Evolutionary conservation across 164 flowering plant species (phyloP), one percentile per base, ranked within the genome.

Genomic region (Dillenia suffruticosa): DNA sequence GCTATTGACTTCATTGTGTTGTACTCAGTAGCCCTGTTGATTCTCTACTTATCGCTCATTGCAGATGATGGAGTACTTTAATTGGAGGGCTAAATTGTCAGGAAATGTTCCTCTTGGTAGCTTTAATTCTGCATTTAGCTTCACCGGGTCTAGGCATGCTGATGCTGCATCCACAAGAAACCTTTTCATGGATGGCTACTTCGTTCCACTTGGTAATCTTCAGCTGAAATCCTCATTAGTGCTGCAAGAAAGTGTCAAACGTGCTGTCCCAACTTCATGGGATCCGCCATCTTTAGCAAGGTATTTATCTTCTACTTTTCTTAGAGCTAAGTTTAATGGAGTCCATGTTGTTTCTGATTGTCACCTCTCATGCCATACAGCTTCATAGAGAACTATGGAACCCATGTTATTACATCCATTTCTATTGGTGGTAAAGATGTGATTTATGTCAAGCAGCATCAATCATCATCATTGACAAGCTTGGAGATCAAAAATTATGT

Each of bases 381-480:
- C 68, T 90, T 90, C 49, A 88, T 90, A 59, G 90, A 86, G 57
- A 85, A 80, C 63, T 90, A 79, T 79, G 97, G 97, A 61, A 90
- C 97, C 4, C 97, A 90, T 81, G 76, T 90, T 48, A 79, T 87
- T 53, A 81, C 81, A 43, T 86, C 95, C 19, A 81, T 85, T n/a
- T 85, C 90, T 46, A 78, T 88, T 64, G 97, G 97, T 12, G 95
- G 97, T 40, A 86, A 80, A 76, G 97, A 90, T 70, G 87, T 85
- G 48, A 78, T 90, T 59, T 90, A 82, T 50, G 79, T 86, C 46
- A 88, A 81, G 65, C 96, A 90, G 70, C 95, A 88, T 57, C 72
- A 69, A 9, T 75, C 85, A 43, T 90, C 97, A 32, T 79, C 82
- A 61, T 71, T 85, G 65, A 78, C 93, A 9, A 66, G 81, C 10